These are phyloP conservation scores for Fusarium pseudocircinatum DNA, from an alignment of 2,329 filamentous ascomycete species.

Conservation along the genomic window DNA sequence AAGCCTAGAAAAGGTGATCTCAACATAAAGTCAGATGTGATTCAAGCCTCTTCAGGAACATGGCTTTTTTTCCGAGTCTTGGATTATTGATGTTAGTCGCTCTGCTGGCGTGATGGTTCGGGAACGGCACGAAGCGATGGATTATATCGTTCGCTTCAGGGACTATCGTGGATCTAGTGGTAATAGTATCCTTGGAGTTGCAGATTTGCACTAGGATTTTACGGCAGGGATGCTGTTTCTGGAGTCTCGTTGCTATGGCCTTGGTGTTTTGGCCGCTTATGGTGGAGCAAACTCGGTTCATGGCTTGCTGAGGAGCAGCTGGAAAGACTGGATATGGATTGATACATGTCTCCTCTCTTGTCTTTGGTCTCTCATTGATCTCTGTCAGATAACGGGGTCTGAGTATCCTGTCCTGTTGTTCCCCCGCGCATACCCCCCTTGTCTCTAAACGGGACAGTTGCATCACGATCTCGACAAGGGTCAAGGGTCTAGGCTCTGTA, in stretches of 20 bases:
- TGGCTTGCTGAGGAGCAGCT: conserved; percentile 8
- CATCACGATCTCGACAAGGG: conserved; percentile 13
- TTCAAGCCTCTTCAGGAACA: conserved; percentile 19
- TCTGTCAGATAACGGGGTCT: conserved; percentile 4
- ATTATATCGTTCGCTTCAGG: conserved; percentile 1
- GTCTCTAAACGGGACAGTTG: conserved; percentile 1
- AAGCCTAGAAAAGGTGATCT: neutral
- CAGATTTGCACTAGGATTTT: conserved; percentile 23
- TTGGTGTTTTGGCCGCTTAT: neutral
- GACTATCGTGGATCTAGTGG: conserved; percentile 25
- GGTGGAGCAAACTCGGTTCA: neutral
- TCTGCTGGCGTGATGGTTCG: neutral
- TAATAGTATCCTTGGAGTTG: conserved; percentile 20
- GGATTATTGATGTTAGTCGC: neutral
- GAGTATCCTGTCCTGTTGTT: neutral
- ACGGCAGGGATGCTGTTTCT: neutral
- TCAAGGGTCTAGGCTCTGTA: conserved; percentile 5
- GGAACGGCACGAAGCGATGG: neutral
- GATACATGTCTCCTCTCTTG: neutral
- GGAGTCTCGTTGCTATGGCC: neutral
- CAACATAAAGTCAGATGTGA: neutral
- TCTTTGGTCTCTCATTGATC: neutral
- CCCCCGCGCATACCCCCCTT: neutral
- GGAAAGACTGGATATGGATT: neutral
- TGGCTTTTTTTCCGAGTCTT: neutral